Evolutionary conservation across 2,329 filamentous ascomycete genomes (phyloP).

Genomic region (Colletotrichum liriopes): DNA sequence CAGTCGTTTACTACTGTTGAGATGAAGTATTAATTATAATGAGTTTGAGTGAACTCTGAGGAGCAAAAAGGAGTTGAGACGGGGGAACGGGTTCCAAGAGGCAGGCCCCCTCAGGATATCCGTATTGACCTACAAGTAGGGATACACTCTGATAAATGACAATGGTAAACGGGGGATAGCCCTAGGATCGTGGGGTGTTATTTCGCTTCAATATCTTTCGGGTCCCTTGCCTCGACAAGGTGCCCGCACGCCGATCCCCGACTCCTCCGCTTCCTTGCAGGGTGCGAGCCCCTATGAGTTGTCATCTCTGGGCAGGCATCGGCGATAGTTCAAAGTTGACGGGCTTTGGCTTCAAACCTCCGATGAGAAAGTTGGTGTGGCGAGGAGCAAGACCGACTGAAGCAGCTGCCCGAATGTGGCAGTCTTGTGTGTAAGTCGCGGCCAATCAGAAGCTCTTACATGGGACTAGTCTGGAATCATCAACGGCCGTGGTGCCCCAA

Average conservation of each 20-base stretch:
- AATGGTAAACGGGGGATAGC: too few species aligned
- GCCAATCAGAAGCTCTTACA: not conserved
- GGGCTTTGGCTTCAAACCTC: not conserved
- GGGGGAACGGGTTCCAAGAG: not conserved
- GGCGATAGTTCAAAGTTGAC: not conserved
- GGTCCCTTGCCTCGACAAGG: not conserved
- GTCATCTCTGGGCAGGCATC: conserved; percentile 7
- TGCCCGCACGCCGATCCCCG: conserved; percentile 10
- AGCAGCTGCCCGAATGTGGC: not conserved
- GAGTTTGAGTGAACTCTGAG: not conserved
- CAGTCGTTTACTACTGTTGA: not conserved
- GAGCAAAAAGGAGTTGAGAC: not conserved
- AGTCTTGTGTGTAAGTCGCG: too few species aligned
- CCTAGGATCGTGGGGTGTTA: not conserved
- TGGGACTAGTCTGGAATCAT: not conserved
- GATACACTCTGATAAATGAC: not conserved
- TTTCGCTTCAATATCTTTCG: not conserved
- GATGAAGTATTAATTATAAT: not conserved
- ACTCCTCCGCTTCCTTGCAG: conserved; percentile 2
- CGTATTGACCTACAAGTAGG: not conserved
- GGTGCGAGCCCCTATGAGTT: not conserved
- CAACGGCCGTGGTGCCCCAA: not conserved
- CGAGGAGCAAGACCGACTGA: not conserved
- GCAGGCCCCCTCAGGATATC: not conserved
- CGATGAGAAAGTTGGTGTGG: not conserved